Conservation (phyloP, 768 basidiomycete genomes). For the Kwoniella dendrophila region DNA sequence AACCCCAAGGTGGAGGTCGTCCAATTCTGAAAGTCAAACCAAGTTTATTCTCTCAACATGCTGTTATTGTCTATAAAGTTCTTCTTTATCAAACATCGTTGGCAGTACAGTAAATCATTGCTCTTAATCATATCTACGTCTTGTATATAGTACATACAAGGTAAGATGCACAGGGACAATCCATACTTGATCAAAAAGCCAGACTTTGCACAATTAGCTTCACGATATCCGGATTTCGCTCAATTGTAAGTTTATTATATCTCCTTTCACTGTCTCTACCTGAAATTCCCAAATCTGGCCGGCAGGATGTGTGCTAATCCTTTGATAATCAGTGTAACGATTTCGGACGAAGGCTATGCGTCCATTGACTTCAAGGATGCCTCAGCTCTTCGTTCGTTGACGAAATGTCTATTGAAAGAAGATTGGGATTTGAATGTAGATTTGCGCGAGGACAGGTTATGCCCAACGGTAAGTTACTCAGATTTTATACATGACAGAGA, state of each 20-base stretch:
- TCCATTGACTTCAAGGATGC: slow-evolving; percentile 77
- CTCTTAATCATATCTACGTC: neutral
- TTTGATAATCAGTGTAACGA: slow-evolving; percentile 25
- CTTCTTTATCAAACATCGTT: neutral
- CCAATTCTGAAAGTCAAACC: neutral
- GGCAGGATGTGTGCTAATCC: neutral
- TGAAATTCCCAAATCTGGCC: neutral
- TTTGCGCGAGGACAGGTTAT: slow-evolving; percentile 73
- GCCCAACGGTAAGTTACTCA: slow-evolving; percentile 71
- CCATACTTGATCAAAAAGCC: slow-evolving; percentile 59
- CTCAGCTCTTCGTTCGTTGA: slow-evolving; percentile 73
- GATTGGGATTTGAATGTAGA: slow-evolving; percentile 70
- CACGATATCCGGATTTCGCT: slow-evolving; percentile 63
- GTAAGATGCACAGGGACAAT: slow-evolving; percentile 59
- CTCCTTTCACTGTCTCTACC: neutral
- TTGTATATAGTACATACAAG: neutral
- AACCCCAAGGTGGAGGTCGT: slow-evolving; percentile 18
- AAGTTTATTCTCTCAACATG: neutral
- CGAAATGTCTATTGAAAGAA: slow-evolving; percentile 71
- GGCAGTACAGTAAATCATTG: neutral
- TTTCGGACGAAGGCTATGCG: slow-evolving; percentile 37
- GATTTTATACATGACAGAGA: neutral
- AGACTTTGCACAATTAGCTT: slow-evolving; percentile 67
- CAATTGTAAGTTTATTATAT: slow-evolving; percentile 59
- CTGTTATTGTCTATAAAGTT: neutral